These are phyloP conservation scores for Pestalotiopsis sp. DNA, from an alignment of 2,329 filamentous ascomycete genomes.

Conservation along the genomic window DNA sequence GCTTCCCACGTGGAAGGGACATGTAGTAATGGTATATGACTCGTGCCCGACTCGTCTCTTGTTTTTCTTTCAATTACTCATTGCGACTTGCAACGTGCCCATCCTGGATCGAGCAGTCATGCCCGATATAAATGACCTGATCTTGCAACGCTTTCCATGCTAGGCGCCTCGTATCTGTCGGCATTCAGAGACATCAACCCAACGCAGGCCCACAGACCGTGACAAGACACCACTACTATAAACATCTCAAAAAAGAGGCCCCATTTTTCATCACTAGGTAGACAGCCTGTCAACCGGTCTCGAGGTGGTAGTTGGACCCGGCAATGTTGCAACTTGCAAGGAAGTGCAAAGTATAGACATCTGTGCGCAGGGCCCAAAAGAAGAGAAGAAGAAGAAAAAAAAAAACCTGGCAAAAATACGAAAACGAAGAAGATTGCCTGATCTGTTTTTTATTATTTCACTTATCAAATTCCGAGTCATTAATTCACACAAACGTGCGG, in stretches of 20 bases:
- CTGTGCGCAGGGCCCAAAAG: neutral
- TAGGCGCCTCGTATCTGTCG: neutral
- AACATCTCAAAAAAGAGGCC: neutral
- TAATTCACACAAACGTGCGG: neutral
- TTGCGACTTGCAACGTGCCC: neutral
- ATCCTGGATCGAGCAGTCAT: neutral
- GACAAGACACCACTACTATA: neutral
- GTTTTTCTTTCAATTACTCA: neutral
- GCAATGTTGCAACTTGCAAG: neutral
- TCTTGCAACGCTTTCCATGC: neutral
- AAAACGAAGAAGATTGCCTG: slow-evolving; percentile 1
- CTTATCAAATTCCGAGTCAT: neutral
- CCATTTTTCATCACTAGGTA: neutral
- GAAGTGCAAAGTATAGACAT: neutral
- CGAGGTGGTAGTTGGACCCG: neutral
- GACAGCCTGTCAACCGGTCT: neutral
- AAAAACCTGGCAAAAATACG: neutral
- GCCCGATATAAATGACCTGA: neutral
- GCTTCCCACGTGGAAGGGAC: neutral
- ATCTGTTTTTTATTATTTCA: neutral
- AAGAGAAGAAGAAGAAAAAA: neutral
- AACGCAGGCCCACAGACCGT: neutral
- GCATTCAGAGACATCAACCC: neutral
- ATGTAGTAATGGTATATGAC: neutral
- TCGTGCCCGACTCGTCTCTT: neutral